These are phyloP conservation scores for Pythium aphanidermatum DNA, from an alignment of 352 stramenopile species.

Conservation along the genomic window DNA sequence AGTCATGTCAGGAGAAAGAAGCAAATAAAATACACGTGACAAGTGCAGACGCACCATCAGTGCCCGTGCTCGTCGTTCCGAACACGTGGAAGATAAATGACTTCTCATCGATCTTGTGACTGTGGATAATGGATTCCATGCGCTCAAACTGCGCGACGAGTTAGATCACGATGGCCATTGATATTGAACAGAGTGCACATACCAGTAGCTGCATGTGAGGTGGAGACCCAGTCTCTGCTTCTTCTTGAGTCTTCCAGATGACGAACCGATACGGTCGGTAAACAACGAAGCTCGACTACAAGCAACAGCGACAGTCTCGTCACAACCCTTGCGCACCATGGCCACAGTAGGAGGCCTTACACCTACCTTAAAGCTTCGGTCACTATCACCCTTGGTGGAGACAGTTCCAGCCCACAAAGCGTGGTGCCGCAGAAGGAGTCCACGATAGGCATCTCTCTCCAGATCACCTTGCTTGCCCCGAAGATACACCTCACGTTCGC, in stretches of 20 bases:
- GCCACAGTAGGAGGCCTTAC: not conserved
- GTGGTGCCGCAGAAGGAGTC: conserved; percentile 55
- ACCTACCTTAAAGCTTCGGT: conserved; percentile 64
- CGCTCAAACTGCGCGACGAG: conserved; percentile 50
- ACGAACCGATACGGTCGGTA: conserved; percentile 76
- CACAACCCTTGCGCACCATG: no score
- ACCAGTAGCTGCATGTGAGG: conserved; percentile 62
- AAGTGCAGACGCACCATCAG: conserved; percentile 48
- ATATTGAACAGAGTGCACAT: conserved; percentile 9
- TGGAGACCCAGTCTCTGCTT: conserved; percentile 48
- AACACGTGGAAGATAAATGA: conserved; percentile 57
- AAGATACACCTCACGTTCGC: conserved; percentile 56
- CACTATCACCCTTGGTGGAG: conserved; percentile 53
- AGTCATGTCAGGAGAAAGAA: conserved; percentile 1
- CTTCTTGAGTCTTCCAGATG: conserved; percentile 73
- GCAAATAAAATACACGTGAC: no score
- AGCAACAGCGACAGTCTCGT: not conserved
- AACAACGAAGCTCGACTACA: conserved; percentile 22
- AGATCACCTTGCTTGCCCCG: conserved; percentile 37
- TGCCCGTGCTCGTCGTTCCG: conserved; percentile 37
- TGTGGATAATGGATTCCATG: conserved; percentile 45
- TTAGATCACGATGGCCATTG: not conserved
- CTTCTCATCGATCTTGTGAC: conserved; percentile 55
- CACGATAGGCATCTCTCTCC: conserved; percentile 38
- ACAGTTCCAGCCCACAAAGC: conserved; percentile 60